Evolutionary conservation across 2,329 filamentous ascomycete genomes (phyloP).

Genomic region (Helminthosporium solani): DNA sequence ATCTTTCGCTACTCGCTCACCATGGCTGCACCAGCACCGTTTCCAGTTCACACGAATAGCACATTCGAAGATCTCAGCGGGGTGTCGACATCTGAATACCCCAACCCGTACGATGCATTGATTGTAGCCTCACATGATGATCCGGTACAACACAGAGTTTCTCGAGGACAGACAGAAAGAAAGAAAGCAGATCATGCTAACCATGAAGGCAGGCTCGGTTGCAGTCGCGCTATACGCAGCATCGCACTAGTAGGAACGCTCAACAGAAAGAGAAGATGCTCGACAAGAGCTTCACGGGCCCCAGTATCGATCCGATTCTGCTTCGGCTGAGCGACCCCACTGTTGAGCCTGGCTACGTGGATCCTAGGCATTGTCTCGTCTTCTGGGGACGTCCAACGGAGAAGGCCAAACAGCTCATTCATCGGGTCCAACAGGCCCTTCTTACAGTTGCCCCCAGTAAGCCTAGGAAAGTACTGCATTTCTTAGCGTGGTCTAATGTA

Average conservation of each 20-base stretch:
- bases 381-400: constrained; percentile 84
- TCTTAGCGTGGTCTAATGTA: not conserved
- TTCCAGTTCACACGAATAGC: constrained; percentile 19
- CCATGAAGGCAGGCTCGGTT: constrained; percentile 60
- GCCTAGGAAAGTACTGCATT: constrained; percentile 33
- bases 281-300: constrained; percentile 64
- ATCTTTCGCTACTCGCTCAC: not conserved
- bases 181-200: not conserved
- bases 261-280: constrained; percentile 77
- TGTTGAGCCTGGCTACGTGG: constrained; percentile 67
- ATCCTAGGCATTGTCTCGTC: constrained; percentile 78
- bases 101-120: constrained; percentile 76
- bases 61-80: constrained; percentile 45
- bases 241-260: constrained; percentile 72
- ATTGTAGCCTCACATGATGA: constrained; percentile 67
- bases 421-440: constrained; percentile 67
- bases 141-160: constrained; percentile 60
- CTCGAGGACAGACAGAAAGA: not conserved
- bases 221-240: constrained; percentile 69
- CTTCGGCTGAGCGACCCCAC: constrained; percentile 65
- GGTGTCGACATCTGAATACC: constrained; percentile 42
- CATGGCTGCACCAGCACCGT: constrained; percentile 18
- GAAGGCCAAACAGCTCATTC: constrained; percentile 67
- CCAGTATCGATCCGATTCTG: constrained; percentile 75
- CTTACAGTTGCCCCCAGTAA: constrained; percentile 67